Conservation (phyloP, 352 stramenopile species). For the Peronospora belbahrii region DNA sequence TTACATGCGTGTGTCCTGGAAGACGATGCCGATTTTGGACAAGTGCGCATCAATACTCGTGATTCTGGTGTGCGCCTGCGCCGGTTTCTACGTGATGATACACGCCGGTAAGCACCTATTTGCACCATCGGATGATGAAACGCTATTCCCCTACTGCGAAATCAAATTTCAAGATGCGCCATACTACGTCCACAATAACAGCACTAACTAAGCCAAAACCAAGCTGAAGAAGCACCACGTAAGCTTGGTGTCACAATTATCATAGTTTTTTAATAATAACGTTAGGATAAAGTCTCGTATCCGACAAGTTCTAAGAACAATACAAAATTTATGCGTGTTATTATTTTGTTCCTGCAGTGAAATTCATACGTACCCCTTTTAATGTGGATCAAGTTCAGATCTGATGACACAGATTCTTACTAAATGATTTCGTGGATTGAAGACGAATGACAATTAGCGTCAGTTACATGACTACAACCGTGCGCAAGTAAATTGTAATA, state of each 20-base stretch:
- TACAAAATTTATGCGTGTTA: too few relatives aligned
- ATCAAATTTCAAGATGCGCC: constrained; percentile 33
- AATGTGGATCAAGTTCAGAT: too few relatives aligned
- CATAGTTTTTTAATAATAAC: not conserved
- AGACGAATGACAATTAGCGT: too few relatives aligned
- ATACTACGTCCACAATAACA: constrained; percentile 38
- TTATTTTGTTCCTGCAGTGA: too few relatives aligned
- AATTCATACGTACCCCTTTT: too few relatives aligned
- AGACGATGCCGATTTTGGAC: constrained; percentile 32
- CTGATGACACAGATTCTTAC: too few relatives aligned
- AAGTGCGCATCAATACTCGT: constrained; percentile 34
- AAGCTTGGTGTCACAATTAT: not conserved
- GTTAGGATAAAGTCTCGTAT: too few relatives aligned
- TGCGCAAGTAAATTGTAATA: too few relatives aligned
- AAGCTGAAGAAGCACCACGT: not conserved
- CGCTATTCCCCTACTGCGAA: constrained; percentile 53
- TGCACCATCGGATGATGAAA: constrained; percentile 28
- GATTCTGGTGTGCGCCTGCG: constrained; percentile 32
- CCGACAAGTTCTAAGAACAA: too few relatives aligned
- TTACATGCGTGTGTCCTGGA: constrained; percentile 42
- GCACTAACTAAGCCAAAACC: constrained; percentile 17
- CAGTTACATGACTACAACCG: too few relatives aligned
- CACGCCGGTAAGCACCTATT: constrained; percentile 48
- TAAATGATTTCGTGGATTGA: too few relatives aligned
- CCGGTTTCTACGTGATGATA: constrained; percentile 48